Evolutionary conservation across 2,329 filamentous ascomycete genomes (phyloP), one percentile per base, ranked within the genome.

Genomic region (Talaromyces sp.): DNA sequence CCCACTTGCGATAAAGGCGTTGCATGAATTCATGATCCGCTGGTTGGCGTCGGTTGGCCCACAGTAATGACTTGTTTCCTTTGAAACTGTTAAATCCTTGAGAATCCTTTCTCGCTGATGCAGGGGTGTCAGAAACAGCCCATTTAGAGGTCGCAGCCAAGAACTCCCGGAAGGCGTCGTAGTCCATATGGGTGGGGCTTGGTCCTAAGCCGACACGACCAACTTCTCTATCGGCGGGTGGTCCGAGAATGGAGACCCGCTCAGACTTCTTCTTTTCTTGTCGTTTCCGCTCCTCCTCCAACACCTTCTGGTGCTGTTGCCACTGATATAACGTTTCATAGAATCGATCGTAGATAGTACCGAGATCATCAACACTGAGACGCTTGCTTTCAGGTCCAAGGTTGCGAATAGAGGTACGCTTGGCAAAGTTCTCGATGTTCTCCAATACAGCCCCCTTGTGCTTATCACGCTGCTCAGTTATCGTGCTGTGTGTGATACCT

Each of bases 361-460:
- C 90, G 3, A 99, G 82, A 67, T 99, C 94, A 45, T 93, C 91
- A 6, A 87, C 79, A 65, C 85, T 90, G 30, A 99, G 78, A 48
- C 92, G 84, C 75, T 97, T 99, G 79, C 92, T 97, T 63, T 99
- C 94, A 0, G 93, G 91, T 0, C 94, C 94, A 22, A 99, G 83
- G 65, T 99, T 99, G 32, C 94, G 84, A 57, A 99, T 96, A 1
- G 93, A 95, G 2, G 94, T 99, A 60, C 94, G 86, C 77, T 97
- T 99, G 47, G 94, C 91, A 68, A 99, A 99, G 64, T 86, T 96
- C 75, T 97, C 94, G 66, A 99, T 97, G 61, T 92, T 97, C 70
- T 91, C 91, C 51, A 99, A 80, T 29, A 99, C 94, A 0, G 89
- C 88, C 67, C 94, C 90, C 74, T 97, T 97, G 74, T 97, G 95